Percentiles rank a stretch among this genome's conserved stretches.
Evolutionary conservation across 805 yeast species (phyloP).

Genomic region (Candida fluviatilis): DNA sequence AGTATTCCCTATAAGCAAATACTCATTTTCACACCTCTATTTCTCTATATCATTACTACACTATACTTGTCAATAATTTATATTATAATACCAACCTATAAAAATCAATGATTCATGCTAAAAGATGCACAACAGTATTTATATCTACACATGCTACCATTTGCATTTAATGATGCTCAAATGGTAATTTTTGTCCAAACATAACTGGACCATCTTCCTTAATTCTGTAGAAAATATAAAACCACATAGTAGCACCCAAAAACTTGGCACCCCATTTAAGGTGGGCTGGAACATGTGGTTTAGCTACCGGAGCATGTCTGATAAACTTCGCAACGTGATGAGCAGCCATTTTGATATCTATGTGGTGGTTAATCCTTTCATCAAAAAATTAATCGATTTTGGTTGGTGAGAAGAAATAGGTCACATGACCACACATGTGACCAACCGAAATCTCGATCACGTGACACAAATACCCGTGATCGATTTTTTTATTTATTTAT

Average conservation of each 20-base stretch:
- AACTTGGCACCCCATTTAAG: conserved; percentile 59
- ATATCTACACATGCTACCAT: background rate
- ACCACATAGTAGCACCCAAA: conserved; percentile 86
- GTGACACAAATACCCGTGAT: no score
- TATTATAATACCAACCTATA: conserved; percentile 1
- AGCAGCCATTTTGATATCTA: conserved; percentile 35
- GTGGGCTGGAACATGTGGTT: conserved; percentile 59
- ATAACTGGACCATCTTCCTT: conserved; percentile 67
- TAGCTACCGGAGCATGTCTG: conserved; percentile 59
- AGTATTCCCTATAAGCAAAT: no score
- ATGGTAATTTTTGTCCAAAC: conserved; percentile 42
- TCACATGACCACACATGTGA: background rate
- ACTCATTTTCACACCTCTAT: no score
- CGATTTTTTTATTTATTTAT: no score
- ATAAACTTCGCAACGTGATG: conserved; percentile 38
- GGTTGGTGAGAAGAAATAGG: conserved; percentile 2
- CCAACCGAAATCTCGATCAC: no score
- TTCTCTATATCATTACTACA: no score
- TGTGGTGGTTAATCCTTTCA: conserved; percentile 1
- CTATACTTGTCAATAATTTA: background rate
- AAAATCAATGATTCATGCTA: background rate
- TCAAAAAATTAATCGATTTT: conserved; percentile 1
- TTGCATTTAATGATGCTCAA: conserved; percentile 30
- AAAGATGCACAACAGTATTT: background rate
- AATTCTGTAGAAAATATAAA: conserved; percentile 78